Base-by-base conservation (phyloP, 2,329 filamentous ascomycete genomes). In the Fusarium haematococcum region DNA sequence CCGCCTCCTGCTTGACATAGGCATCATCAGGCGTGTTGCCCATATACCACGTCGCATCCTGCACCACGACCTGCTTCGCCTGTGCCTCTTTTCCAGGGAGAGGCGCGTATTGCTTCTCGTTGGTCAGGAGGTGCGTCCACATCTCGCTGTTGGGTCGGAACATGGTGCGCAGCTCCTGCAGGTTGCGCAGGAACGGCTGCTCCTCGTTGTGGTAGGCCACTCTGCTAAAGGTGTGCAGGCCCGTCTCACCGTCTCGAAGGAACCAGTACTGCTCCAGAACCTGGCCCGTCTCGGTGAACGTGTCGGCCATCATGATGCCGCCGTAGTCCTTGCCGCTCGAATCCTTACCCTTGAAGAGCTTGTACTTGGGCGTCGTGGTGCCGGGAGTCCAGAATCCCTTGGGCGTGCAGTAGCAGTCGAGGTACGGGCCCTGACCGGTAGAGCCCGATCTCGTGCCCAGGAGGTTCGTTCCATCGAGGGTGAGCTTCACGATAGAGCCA, bases 221-320 rank as follows among this genome's bases (percentile, higher is more conserved):
- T n/a, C 90, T 86, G 67, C 86, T 88, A 79, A 92, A 92, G 0
- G 86, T 88, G 75, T 92, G 90, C 39, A 92, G 79, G 0, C 90
- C 90, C 0, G 90, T 91, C 78, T 92, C 90, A 2, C 87, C 88
- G 52, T 91, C 89, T 13, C 88, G 84, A 4, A 92, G 81, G 74
- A 92, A 92, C 88, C 89, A 92, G 79, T 91, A 92, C 76, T 92
- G 90, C 75, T 92, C 87, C 18, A 92, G 82, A 7, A 88, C 76
- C 76, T 92, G 89, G 3, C 89, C 89, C 0, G 90, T 91, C 0
- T 85, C 82, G 0, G 85, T 83, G 75, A 91, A 91, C 0, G 85
- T 88, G 68, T 92, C 89, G 56, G 87, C 88, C 85, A 92, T 88
- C 48, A 88, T 84, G 35, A 91, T 86, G 2, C 90, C 90, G 5